A percentile compares a stretch with the other conserved stretches of the same genome.
Evolutionary conservation across 148 eudicot species (phyloP).

Genomic region (Amaranthus cruentus): DNA sequence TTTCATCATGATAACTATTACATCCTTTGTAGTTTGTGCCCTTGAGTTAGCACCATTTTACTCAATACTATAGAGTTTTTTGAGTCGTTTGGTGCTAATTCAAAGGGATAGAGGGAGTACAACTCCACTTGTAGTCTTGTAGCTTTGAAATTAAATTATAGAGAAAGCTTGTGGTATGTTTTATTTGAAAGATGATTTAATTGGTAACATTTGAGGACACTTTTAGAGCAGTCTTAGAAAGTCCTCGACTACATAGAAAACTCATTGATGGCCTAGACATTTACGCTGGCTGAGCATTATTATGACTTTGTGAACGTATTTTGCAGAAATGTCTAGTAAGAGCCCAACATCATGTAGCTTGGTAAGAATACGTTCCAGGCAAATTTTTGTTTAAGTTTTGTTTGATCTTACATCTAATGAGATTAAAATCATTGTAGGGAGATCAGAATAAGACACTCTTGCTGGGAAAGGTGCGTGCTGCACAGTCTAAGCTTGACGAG

Average conservation of each 20-base stretch:
- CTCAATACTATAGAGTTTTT: too few relatives aligned
- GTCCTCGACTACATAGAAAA: background rate
- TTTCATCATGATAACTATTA: too few relatives aligned
- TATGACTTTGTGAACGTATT: slow-evolving; percentile 4
- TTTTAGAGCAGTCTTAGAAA: background rate
- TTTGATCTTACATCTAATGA: background rate
- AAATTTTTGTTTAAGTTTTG: background rate
- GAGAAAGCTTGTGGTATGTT: background rate
- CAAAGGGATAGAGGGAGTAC: too few relatives aligned
- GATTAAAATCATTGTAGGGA: slow-evolving; percentile 20
- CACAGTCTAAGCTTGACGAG: slow-evolving; percentile 53
- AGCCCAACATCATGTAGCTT: slow-evolving; percentile 8
- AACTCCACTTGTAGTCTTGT: background rate
- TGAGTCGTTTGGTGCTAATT: too few relatives aligned
- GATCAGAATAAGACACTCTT: slow-evolving; percentile 27
- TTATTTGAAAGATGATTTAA: slow-evolving; percentile 1
- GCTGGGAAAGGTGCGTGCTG: slow-evolving; percentile 39
- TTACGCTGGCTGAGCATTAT: background rate
- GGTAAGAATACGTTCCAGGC: slow-evolving; percentile 23
- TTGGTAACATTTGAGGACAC: background rate
- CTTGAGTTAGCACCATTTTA: too few relatives aligned
- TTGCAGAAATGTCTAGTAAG: slow-evolving; percentile 29
- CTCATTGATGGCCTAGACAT: background rate
- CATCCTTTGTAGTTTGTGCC: too few relatives aligned
- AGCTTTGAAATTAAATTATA: background rate